Evolutionary conservation across 371 early-diverging fungal genomes (phyloP), one percentile per base, ranked within the genome.

Genomic region (Syncephalis fuscata): DNA sequence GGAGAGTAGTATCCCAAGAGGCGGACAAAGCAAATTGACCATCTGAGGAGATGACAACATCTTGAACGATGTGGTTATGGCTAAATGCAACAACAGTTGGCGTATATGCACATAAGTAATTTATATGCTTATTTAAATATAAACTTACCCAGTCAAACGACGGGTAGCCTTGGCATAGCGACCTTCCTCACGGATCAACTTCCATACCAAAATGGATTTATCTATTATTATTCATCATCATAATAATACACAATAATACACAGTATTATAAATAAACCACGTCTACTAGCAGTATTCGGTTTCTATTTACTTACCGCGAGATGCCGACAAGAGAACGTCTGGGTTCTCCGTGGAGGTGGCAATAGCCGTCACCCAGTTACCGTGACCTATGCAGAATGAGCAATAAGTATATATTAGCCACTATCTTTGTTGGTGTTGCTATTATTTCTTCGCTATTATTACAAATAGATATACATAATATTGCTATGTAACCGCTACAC

Each of bases 1-100:
- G 88, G 64, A 96, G 84, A 63, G 94, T 92, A 82, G 92, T 89
- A 73, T 96, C 96, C 95, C 95, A 94, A 43, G 94, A 93, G 58
- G 93, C 91, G 42, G 95, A 90, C 58, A 94, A 73, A 53, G 90
- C 94, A 65, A 87, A 94, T 73, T 88, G 88, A 65, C 94, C 98
- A 65, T 97, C 95, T 48, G 90, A 88, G 57, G 92, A 91, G 74
- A 97, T 82, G 61, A 80, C 92, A 61, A 97, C 76, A 68, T 97
- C 97, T 66, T 86, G 77, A 55, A 97, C 85, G 63, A 94, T 92
- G 86, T 90, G 89, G 81, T 92, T 93, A 85, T 97, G 98, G 64
- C 97, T 68, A 54, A 48, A 53, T n/a, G n/a, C n/a, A n/a, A n/a
- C n/a, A n/a, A n/a, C n/a, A n/a, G n/a, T n/a, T n/a, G n/a, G n/a